These are phyloP conservation scores for Microdochium paspali DNA, from an alignment of 2,329 filamentous ascomycete genomes.

Conservation along the genomic window DNA sequence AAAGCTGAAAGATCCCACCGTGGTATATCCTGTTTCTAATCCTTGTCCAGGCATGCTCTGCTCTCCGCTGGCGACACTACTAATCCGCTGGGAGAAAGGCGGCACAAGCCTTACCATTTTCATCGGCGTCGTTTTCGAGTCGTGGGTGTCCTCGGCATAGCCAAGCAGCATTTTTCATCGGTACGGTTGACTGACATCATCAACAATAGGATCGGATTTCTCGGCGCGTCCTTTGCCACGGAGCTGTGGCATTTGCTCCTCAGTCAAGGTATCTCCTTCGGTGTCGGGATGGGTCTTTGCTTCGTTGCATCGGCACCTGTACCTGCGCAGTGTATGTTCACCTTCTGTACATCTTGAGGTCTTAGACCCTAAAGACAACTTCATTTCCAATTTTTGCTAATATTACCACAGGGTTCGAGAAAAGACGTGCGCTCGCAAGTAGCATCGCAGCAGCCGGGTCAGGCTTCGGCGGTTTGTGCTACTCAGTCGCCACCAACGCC, in stretches of 20 bases:
- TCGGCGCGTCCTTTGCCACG: slow-evolving; percentile 60
- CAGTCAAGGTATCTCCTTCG: slow-evolving; percentile 66
- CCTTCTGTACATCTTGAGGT: background rate
- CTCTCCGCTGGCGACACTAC: slow-evolving; percentile 56
- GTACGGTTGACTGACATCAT: background rate
- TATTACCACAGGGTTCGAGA: slow-evolving; percentile 41
- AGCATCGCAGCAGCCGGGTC: slow-evolving; percentile 59
- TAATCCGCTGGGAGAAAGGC: slow-evolving; percentile 40
- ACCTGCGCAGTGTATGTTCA: slow-evolving; percentile 49
- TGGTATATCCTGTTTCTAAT: background rate
- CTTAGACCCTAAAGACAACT: no score
- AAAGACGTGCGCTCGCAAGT: slow-evolving; percentile 59
- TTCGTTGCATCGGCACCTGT: slow-evolving; percentile 63
- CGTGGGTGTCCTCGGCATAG: slow-evolving; percentile 19
- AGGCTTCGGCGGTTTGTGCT: slow-evolving; percentile 65
- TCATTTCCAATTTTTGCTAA: no score
- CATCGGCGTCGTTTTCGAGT: slow-evolving; percentile 55
- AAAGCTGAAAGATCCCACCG: no score
- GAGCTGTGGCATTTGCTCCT: slow-evolving; percentile 70
- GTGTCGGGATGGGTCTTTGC: slow-evolving; percentile 68
- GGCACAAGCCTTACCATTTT: slow-evolving; percentile 58
- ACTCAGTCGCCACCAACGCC: slow-evolving; percentile 56
- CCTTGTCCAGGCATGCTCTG: slow-evolving; percentile 41
- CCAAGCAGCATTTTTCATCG: background rate
- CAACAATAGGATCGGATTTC: slow-evolving; percentile 39